phyloP scores from a whole-genome alignment of 805 yeast genomes.

The Kregervanrija pseudodelftensis region DNA sequence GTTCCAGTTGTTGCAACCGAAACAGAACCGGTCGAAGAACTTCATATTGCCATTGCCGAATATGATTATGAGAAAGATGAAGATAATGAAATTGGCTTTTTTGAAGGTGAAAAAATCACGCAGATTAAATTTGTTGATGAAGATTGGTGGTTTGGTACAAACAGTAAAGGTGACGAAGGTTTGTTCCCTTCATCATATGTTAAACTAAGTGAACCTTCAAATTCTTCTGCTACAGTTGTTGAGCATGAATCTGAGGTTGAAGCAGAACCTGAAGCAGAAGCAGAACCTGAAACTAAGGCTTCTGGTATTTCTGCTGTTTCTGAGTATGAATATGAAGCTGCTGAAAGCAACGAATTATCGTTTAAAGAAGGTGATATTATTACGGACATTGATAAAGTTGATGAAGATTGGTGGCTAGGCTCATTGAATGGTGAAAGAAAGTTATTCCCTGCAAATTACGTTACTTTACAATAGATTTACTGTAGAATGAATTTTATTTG shows the following conservation, averaged over 20 bases:
- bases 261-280: conserved; percentile 16
- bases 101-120: conserved; percentile 59
- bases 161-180: conserved; percentile 38
- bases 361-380: conserved; percentile 82
- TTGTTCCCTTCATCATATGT: conserved; percentile 55
- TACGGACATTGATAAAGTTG: conserved; percentile 77
- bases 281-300: conserved; percentile 16
- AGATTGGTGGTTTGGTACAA: conserved; percentile 56
- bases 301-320: conserved; percentile 49
- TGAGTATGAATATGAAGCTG: conserved; percentile 77
- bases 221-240: conserved; percentile 12
- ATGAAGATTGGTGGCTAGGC: conserved; percentile 98
- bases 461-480: conserved; percentile 26
- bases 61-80: conserved; percentile 75
- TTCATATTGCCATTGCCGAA: conserved; percentile 60
- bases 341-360: conserved; percentile 84
- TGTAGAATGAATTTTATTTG: conserved; percentile 1
- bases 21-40: conserved; percentile 1
- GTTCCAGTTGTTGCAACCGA: conserved; percentile 11
- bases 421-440: conserved; percentile 70
- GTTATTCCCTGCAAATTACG: conserved; percentile 89
- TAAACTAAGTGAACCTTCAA: conserved; percentile 25
- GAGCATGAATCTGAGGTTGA: too few relatives aligned
- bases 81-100: conserved; percentile 64
- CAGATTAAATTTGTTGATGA: conserved; percentile 65